Conservation (phyloP, 176 grass and related monocot species). For the Olyra latifolia region DNA sequence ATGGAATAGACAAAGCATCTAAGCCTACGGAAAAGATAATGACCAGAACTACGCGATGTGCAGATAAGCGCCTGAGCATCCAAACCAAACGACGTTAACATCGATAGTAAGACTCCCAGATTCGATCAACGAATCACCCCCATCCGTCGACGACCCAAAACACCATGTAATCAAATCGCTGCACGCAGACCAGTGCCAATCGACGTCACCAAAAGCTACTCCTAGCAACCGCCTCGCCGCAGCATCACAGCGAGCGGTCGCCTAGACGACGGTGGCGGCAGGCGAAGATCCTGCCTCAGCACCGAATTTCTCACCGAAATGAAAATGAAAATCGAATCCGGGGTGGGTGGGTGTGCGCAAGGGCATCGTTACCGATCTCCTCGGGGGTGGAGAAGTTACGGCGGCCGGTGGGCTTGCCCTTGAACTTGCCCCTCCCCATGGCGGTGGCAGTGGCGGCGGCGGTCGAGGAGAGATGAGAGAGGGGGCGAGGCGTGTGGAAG, state of each 20-base stretch:
- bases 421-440: constrained; percentile 98
- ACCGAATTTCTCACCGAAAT: not conserved
- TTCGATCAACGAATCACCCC: not conserved
- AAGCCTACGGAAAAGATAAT: not conserved
- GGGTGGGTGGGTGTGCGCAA: too few species aligned
- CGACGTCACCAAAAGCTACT: constrained; percentile 9
- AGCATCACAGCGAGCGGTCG: constrained; percentile 4
- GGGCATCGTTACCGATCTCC: constrained; percentile 77
- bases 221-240: not conserved
- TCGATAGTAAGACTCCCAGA: not conserved
- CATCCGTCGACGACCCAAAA: not conserved
- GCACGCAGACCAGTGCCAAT: not conserved
- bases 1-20: not conserved
- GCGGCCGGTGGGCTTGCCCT: constrained; percentile 95
- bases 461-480: not conserved
- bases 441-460: constrained; percentile 17
- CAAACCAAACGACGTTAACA: constrained; percentile 1
- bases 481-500: constrained; percentile 10
- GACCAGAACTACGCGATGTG: not conserved
- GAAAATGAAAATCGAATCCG: not conserved
- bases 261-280: not conserved
- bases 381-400: constrained; percentile 95
- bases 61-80: not conserved
- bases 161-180: not conserved
- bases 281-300: not conserved